Conservation (phyloP, 2,329 filamentous ascomycete species). For the Ascochyta rabiei region DNA sequence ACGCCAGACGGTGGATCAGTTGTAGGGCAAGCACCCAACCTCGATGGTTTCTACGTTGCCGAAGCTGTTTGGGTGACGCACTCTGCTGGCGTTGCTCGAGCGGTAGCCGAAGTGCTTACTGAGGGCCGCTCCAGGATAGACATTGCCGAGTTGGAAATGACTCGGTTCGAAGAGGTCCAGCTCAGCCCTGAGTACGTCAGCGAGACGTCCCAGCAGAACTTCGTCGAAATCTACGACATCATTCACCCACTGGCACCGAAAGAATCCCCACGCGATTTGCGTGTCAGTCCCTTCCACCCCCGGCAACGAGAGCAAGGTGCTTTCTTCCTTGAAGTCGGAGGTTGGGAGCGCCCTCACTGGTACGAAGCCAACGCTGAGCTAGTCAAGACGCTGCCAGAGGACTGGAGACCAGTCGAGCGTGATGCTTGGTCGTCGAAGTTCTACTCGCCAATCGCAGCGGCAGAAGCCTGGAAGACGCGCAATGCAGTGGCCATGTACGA, state of each 20-base stretch:
- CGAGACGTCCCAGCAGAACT: slow-evolving; percentile 66
- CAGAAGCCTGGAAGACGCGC: slow-evolving; percentile 69
- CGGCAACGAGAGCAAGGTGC: slow-evolving; percentile 62
- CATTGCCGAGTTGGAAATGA: slow-evolving; percentile 64
- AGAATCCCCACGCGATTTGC: slow-evolving; percentile 63
- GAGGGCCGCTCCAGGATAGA: slow-evolving; percentile 62
- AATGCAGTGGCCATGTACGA: slow-evolving; percentile 68
- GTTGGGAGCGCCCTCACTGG: slow-evolving; percentile 69
- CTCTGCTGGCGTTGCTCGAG: slow-evolving; percentile 66
- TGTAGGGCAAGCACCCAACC: slow-evolving; percentile 62
- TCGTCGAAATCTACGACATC: slow-evolving; percentile 70
- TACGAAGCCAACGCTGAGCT: slow-evolving; percentile 63
- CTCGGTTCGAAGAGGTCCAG: slow-evolving; percentile 67
- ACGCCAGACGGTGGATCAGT: slow-evolving; percentile 68
- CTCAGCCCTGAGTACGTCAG: slow-evolving; percentile 61
- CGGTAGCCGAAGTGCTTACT: slow-evolving; percentile 64
- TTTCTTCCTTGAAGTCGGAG: slow-evolving; percentile 64
- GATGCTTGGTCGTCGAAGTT: slow-evolving; percentile 65
- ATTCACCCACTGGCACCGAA: slow-evolving; percentile 65
- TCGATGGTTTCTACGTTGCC: slow-evolving; percentile 68
- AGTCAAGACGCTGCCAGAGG: slow-evolving; percentile 57
- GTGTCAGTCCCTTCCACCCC: slow-evolving; percentile 63
- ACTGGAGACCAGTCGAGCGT: slow-evolving; percentile 62
- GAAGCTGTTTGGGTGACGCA: slow-evolving; percentile 73
- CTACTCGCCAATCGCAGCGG: slow-evolving; percentile 64